Evolutionary conservation across 2,329 filamentous ascomycete genomes (phyloP).

Genomic region (Penicillium sp.): DNA sequence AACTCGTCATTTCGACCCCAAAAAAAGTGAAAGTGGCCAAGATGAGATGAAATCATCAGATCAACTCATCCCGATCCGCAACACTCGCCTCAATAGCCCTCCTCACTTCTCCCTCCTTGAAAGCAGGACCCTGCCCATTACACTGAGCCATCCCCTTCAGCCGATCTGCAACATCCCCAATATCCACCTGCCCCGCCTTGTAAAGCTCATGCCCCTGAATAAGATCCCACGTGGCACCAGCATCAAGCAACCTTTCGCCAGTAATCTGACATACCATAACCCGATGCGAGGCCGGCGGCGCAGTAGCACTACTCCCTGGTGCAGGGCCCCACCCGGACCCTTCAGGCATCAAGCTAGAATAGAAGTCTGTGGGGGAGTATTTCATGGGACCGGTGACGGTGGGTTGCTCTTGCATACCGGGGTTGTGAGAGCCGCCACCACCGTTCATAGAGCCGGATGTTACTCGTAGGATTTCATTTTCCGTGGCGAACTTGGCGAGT

Average conservation of each 20-base stretch:
- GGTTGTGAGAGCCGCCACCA: conserved; percentile 40
- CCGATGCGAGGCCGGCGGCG: conserved; percentile 57
- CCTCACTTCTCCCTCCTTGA: conserved; percentile 73
- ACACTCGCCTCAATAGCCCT: conserved; percentile 77
- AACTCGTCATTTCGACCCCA: neutral
- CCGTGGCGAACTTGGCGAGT: conserved; percentile 78
- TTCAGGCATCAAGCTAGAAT: conserved; percentile 61
- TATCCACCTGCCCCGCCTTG: conserved; percentile 74
- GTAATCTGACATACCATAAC: conserved; percentile 63
- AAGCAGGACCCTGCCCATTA: conserved; percentile 85
- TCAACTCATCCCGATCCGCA: conserved; percentile 75
- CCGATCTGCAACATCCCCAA: conserved; percentile 75
- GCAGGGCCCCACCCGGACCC: conserved; percentile 11
- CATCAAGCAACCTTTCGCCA: conserved; percentile 70
- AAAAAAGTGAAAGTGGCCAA: neutral
- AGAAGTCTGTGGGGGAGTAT: conserved; percentile 73
- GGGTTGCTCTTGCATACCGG: conserved; percentile 39
- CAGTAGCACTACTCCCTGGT: neutral
- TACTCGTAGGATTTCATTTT: conserved; percentile 89
- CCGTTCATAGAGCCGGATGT: conserved; percentile 57
- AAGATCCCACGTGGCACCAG: conserved; percentile 83
- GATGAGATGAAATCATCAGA: conserved; percentile 44
- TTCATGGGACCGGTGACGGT: conserved; percentile 66
- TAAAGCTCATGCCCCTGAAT: conserved; percentile 81
- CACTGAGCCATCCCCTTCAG: conserved; percentile 75